Percentiles rank a stretch among this genome's conserved stretches.
phyloP scores from a whole-genome alignment of 2,329 filamentous ascomycete species.

The Spiromastix sp. region DNA sequence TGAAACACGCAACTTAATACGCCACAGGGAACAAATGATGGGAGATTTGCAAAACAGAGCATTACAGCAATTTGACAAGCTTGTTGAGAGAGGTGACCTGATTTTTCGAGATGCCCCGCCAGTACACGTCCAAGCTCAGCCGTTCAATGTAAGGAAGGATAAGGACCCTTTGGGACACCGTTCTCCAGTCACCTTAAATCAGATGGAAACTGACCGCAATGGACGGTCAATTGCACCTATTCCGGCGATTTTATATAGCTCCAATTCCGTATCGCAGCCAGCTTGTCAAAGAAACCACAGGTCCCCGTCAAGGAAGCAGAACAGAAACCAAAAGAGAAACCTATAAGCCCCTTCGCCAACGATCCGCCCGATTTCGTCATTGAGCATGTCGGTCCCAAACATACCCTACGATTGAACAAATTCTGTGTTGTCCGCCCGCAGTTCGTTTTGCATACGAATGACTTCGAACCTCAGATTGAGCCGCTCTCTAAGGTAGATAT shows the following conservation, averaged over 20 bases:
- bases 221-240: slow-evolving; percentile 2
- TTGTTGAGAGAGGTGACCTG: slow-evolving; percentile 12
- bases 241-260: slow-evolving; percentile 8
- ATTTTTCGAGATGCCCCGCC: slow-evolving; percentile 10
- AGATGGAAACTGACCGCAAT: slow-evolving; percentile 5
- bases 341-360: slow-evolving; percentile 9
- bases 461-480: slow-evolving; percentile 14
- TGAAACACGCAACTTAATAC: too few relatives aligned
- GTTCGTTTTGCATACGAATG: slow-evolving; percentile 13
- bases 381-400: slow-evolving; percentile 8
- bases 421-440: slow-evolving; percentile 14
- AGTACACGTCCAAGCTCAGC: slow-evolving; percentile 10
- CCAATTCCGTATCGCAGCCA: slow-evolving; percentile 12
- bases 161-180: neutral
- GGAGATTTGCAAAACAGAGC: slow-evolving; percentile 9
- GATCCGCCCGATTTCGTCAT: slow-evolving; percentile 14
- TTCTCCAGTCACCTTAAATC: too few relatives aligned
- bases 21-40: too few relatives aligned
- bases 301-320: slow-evolving; percentile 9
- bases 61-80: slow-evolving; percentile 13
- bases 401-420: slow-evolving; percentile 15
- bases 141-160: slow-evolving; percentile 13
- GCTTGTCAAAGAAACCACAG: slow-evolving; percentile 12
- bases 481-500: slow-evolving; percentile 10
- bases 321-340: slow-evolving; percentile 2